Conservation (phyloP, 768 basidiomycete species). For the Lactarius akahatsu region DNA sequence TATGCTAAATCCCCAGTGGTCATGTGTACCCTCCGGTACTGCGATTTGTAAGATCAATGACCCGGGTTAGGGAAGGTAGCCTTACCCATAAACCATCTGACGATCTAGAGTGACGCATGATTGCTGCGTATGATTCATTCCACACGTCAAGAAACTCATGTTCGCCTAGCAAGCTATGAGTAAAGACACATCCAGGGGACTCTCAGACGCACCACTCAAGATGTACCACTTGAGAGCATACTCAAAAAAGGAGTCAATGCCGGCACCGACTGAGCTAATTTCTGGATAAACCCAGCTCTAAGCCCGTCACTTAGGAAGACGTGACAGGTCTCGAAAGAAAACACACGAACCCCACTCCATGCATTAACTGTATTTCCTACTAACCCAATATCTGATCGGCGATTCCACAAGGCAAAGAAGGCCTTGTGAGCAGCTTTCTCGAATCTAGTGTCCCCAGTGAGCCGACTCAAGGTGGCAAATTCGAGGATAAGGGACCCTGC, state of each 20-base stretch:
- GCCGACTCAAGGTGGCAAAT: conserved; percentile 87
- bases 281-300: conserved; percentile 79
- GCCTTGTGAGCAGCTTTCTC: conserved; percentile 89
- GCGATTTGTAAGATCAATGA: conserved; percentile 15
- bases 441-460: conserved; percentile 87
- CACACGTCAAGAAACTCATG: conserved; percentile 42
- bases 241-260: conserved; percentile 95
- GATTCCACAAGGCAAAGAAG: conserved; percentile 93
- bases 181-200: neutral
- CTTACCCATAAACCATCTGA: conserved; percentile 86
- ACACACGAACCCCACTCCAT: conserved; percentile 65
- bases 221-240: conserved; percentile 94
- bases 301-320: neutral
- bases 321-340: neutral
- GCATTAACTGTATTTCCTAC: conserved; percentile 89
- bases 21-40: conserved; percentile 89
- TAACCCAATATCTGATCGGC: conserved; percentile 77
- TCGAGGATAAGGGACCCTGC: conserved; percentile 93
- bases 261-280: conserved; percentile 83
- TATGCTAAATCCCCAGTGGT: conserved; percentile 61
- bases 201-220: conserved; percentile 58
- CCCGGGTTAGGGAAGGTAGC: conserved; percentile 15
- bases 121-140: conserved; percentile 39
- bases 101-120: conserved; percentile 80
- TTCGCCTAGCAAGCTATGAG: conserved; percentile 33